Base-by-base conservation (phyloP, 225 moss, liverwort and hornwort species). In the Physcomitrellopsis africana region DNA sequence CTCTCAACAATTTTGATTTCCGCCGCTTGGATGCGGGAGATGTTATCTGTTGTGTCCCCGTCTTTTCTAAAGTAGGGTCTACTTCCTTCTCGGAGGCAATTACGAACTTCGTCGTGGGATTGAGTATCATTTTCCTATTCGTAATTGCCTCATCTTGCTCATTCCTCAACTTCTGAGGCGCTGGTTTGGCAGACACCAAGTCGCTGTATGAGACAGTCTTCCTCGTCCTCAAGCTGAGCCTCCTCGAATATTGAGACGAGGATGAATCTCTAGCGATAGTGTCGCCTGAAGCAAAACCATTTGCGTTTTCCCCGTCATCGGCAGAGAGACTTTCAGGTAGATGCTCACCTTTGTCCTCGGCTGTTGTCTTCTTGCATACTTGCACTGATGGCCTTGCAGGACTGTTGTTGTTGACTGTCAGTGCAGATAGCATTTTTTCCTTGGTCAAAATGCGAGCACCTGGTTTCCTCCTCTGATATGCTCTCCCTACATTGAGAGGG, bases 381-480 rank as follows among this genome's bases (percentile, higher is more conserved):
- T 51, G 60, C 20, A 61, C 58, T 63, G 67, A 75, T 8, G 74
- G 68, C 52, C 47, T 72, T 41, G 72, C 57, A 42, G 72, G 68
- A 27, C 60, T 56, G 51, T 75, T 52, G 47, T 26, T 43, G 41
- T 55, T 60, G 42, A 71, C 72, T 52, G 67, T 72, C 42, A 73
- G 52, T 32, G 76, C 68, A 57, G 85, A 76, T 22, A 81, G 43
- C 76, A 79, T 68, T 64, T 76, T 79, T 56, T 83, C 82, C 57
- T 80, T 80, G 27, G 70, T 57, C 29, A 59, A 51, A 23, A 49
- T 51, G 23, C 74, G 77, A 47, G 65, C 29, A 51, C 27, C 51
- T 26, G 70, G 49, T 71, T 86, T 86, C 73, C 77, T 82, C 51
- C 86, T 86, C 73, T 74, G 82, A 74, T 82, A 82, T 19, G 80